phyloP scores from a whole-genome alignment of 2,329 filamentous ascomycete genomes.

The Fusarium oligoseptatum region DNA sequence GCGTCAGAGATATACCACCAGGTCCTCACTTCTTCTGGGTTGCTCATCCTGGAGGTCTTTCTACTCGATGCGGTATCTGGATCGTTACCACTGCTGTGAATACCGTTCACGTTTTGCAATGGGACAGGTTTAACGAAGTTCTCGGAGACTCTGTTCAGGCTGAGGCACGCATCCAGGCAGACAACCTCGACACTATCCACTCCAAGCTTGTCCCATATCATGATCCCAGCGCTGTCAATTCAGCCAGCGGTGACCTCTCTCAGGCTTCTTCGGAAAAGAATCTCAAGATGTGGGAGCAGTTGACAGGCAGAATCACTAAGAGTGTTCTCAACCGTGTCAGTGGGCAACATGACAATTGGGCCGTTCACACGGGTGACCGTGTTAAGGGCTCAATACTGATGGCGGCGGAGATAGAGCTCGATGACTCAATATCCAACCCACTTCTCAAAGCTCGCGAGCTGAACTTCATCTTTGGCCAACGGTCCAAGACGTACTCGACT shows the following conservation, averaged over 20 bases:
- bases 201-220: constrained; percentile 61
- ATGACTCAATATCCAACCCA: constrained; percentile 52
- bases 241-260: constrained; percentile 31
- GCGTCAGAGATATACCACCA: constrained; percentile 66
- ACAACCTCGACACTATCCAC: constrained; percentile 56
- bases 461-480: constrained; percentile 62
- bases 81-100: constrained; percentile 56
- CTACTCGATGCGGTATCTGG: constrained; percentile 70
- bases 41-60: constrained; percentile 61
- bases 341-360: constrained; percentile 61
- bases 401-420: constrained; percentile 56
- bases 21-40: constrained; percentile 73
- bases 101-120: constrained; percentile 62
- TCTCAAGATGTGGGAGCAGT: constrained; percentile 62
- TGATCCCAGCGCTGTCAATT: constrained; percentile 49
- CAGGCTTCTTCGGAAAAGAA: constrained; percentile 40
- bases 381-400: constrained; percentile 59
- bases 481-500: constrained; percentile 58
- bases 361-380: constrained; percentile 66
- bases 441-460: constrained; percentile 57
- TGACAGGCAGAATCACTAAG: constrained; percentile 64
- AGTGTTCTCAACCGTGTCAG: constrained; percentile 62
- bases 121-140: constrained; percentile 69
- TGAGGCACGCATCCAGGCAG: constrained; percentile 61
- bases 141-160: constrained; percentile 61